Evolutionary conservation across 2,329 filamentous ascomycete genomes (phyloP).

Genomic region (Aphanocladium album): DNA sequence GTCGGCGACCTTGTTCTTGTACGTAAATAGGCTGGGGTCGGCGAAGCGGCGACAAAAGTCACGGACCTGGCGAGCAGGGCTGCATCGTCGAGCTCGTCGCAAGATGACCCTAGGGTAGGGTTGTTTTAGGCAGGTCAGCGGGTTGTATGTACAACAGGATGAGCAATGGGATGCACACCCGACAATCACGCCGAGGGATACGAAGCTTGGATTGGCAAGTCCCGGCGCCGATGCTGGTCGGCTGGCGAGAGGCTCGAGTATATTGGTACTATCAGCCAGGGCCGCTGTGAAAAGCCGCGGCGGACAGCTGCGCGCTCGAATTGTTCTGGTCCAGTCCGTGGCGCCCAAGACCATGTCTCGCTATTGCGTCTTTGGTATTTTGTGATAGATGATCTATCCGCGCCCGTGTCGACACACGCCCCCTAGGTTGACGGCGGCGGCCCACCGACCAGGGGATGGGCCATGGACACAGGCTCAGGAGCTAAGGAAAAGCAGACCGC

Average conservation of each 20-base stretch:
- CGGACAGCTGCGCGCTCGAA: background rate
- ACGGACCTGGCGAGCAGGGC: background rate
- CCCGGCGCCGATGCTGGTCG: background rate
- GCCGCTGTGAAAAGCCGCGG: background rate
- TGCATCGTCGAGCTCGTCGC: background rate
- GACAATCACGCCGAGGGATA: background rate
- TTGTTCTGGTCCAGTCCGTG: background rate
- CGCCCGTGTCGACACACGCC: constrained; percentile 1
- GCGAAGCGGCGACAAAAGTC: background rate
- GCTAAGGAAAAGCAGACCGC: background rate
- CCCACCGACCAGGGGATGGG: background rate
- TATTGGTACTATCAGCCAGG: background rate
- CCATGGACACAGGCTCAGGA: background rate
- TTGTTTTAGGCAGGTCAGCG: background rate
- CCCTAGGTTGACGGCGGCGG: background rate
- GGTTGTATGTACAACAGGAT: too few species aligned
- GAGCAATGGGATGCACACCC: background rate
- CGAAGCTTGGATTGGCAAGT: background rate
- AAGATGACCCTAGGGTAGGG: background rate
- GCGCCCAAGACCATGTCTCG: constrained; percentile 4
- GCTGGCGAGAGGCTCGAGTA: too few species aligned
- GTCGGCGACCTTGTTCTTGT: background rate
- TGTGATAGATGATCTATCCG: constrained; percentile 27
- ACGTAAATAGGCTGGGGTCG: background rate
- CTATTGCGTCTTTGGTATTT: constrained; percentile 20